A percentile compares a stretch with the other conserved stretches of the same genome.
phyloP scores from a whole-genome alignment of 164 flowering plant genomes.

The Tinospora cordifolia region DNA sequence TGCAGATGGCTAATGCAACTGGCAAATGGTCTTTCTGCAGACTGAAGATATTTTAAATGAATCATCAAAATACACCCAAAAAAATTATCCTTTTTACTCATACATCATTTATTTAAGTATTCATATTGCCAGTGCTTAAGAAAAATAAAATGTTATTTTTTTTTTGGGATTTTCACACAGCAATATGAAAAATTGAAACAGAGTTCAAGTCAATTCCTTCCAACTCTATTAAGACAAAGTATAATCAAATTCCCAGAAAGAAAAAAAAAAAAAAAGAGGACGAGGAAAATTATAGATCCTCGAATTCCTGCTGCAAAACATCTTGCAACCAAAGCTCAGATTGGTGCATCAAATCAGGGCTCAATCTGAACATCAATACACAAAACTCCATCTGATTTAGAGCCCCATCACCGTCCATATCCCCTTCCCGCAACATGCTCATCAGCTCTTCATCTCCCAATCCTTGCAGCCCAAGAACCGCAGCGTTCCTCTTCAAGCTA shows the following conservation, averaged over 20 bases:
- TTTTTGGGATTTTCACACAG: neutral
- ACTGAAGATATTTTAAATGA: too few species aligned
- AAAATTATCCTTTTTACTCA: too few species aligned
- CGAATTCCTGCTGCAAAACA: constrained; percentile 18
- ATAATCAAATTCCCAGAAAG: neutral
- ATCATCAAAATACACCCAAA: too few species aligned
- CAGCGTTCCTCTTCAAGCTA: constrained; percentile 31
- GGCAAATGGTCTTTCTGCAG: too few species aligned
- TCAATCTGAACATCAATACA: constrained; percentile 49
- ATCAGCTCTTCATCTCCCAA: constrained; percentile 31
- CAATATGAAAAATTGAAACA: neutral
- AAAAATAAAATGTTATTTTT: too few species aligned
- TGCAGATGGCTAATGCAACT: too few species aligned
- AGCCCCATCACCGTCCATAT: constrained; percentile 47
- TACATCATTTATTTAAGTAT: too few species aligned
- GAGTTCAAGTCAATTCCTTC: neutral
- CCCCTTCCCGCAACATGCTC: constrained; percentile 56
- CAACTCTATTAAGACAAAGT: neutral
- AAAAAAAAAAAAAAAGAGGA: neutral
- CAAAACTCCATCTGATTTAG: constrained; percentile 54
- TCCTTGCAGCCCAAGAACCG: constrained; percentile 21
- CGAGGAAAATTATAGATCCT: neutral
- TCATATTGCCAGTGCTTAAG: too few species aligned
- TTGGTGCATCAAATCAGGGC: constrained; percentile 41
- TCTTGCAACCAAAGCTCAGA: constrained; percentile 24